Evolutionary conservation across 2,329 filamentous ascomycete genomes (phyloP), one percentile per base, ranked within the genome.

Genomic region (Venturia aucupariae): DNA sequence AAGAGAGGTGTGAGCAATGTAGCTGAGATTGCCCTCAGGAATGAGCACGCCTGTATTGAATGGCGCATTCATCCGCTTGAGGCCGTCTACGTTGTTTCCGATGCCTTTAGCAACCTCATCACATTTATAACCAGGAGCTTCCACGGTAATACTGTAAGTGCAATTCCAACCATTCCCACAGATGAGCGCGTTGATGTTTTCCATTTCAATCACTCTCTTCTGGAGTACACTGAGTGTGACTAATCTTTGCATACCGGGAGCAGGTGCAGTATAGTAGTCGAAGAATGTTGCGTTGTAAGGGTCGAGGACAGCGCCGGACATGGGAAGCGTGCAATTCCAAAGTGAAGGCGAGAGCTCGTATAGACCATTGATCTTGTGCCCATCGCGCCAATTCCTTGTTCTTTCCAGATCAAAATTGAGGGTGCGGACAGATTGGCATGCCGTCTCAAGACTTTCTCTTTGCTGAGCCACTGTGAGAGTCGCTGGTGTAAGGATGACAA

Each of bases 241-340:
- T 4, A 75, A 62, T 13, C 72, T 70, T 38, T 69, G 70, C 17
- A 71, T 69, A 46, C 71, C 72, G 65, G 75, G 75, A 1, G 72
- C 73, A 1, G 74, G 73, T 61, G 74, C 72, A 59, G 75, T 73
- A 51, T 73, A 76, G 62, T 76, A 75, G 59, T 75, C 74, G 57
- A 75, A 75, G 51, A 63, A 75, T 39, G 57, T 60, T 32, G 32
- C 57, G 22, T 60, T 60, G 57, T 39, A 60, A 11, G 57, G 57
- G 15, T 39, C 39, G 8, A 66, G 69, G 10, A 67, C 65, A 1
- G 65, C 55, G 27, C 65, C 65, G 1, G 68, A 71, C 8, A 63
- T 65, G 7, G 64, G 66, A 44, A 74, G 71, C 4, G 74, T 76
- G 13, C 72, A 75, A 64, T 76, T 76, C 63, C 71, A 75, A 62